Base-by-base conservation (phyloP, 2,329 filamentous ascomycete species). In the Fusarium metavorans region DNA sequence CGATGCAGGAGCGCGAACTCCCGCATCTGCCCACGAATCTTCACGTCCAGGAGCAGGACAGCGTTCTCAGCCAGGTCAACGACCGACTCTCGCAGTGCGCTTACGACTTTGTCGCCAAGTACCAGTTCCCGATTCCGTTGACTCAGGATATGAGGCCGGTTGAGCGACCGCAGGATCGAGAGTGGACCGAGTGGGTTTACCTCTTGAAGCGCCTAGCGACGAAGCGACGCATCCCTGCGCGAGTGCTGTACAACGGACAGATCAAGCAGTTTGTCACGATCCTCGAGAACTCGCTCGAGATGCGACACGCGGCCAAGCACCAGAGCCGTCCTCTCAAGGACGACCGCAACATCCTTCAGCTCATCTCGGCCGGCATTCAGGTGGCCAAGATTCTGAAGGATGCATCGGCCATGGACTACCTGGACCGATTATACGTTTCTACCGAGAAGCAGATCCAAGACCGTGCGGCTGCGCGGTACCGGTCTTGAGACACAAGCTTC, bases 161-260 rank as follows among this genome's bases (percentile, higher is more conserved):
- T 63, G 91, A 93, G 81, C 86, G 91, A 54, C 91, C 94, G 35
- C 91, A 92, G 79, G 94, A 95, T 83, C 89, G 94, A 72, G 94
- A 97, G 82, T 97, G 94, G 94, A 96, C 94, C 54, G 94, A 97
- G 84, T 97, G 94, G 94, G 94, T 96, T 66, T 95, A 95, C 82
- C 89, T 97, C 68, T 87, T 97, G 76, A 97, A 97, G 84, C 89
- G 94, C 59, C 88, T 97, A 68, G 94, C 94, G 35, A 97, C 94
- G 37, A 97, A 96, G 85, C 90, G 94, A 75, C 91, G 94, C 72
- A 96, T 97, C 76, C 94, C 94, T 7, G 93, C 94, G 56, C 88
- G 94, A 66, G 93, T 97, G 23, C 86, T 97, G 50, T 97, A 96
- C 86, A 94, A 97, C 81, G 93, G 94, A 69, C 94, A 97, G 84